These are phyloP conservation scores for Phytophthora cryptogea DNA, from an alignment of 352 stramenopile genomes.

Conservation along the genomic window DNA sequence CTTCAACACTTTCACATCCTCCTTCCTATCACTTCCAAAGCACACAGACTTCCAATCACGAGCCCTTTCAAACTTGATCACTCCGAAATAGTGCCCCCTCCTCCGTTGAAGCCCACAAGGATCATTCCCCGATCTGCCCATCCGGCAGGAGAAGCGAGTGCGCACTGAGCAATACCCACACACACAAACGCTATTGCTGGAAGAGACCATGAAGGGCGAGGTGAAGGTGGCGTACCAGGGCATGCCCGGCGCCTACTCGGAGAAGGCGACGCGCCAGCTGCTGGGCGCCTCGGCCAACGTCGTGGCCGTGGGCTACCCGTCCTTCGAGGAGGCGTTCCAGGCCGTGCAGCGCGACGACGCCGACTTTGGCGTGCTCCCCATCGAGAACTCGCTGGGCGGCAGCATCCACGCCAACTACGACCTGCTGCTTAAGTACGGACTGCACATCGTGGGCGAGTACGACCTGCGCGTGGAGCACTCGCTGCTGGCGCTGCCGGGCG, in stretches of 20 bases:
- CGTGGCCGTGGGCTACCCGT: conserved; percentile 56
- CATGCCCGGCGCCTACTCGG: conserved; percentile 96
- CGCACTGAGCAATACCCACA: too few species aligned
- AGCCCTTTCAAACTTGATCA: not conserved
- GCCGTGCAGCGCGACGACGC: conserved; percentile 82
- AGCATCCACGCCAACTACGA: conserved; percentile 98
- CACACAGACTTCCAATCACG: not conserved
- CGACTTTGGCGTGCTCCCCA: conserved; percentile 94
- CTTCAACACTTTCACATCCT: too few species aligned
- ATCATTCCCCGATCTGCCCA: conserved; percentile 5
- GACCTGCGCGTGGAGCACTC: conserved; percentile 89
- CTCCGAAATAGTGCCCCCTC: conserved; percentile 7
- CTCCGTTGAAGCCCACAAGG: not conserved
- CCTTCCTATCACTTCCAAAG: not conserved
- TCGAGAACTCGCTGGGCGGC: conserved; percentile 96
- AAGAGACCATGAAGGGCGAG: conserved; percentile 34
- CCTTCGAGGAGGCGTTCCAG: conserved; percentile 58
- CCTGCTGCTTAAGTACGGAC: conserved; percentile 68
- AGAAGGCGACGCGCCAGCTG: conserved; percentile 96
- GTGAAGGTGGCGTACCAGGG: conserved; percentile 96
- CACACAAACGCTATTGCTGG: too few species aligned
- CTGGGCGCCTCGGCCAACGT: conserved; percentile 70
- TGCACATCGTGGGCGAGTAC: conserved; percentile 77
- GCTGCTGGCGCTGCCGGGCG: conserved; percentile 90
- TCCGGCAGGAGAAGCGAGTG: not conserved